Evolutionary conservation across 2,329 filamentous ascomycete species (phyloP), one percentile per base, ranked within the genome.

Genomic region (Aotearoamyces nothofagi): DNA sequence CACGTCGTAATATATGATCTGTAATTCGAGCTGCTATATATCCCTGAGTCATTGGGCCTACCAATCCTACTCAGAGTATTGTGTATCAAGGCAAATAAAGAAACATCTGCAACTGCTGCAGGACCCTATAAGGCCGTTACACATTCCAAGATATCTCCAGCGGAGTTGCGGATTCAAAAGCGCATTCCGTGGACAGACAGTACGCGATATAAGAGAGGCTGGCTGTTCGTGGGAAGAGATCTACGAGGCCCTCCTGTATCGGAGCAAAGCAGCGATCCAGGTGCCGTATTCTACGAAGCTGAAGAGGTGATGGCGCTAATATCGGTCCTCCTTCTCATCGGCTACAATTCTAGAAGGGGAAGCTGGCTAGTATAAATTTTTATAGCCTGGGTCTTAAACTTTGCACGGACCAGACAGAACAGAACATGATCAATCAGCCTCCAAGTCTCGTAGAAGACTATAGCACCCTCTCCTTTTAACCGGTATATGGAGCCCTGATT

Each of bases 261-360:
- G 24, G 24, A 26, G 24, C 15, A 5, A 5, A 5, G 11, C 5
- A 13, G 9, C 11, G 15, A 13, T 26, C 24, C 15, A 26, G 24
- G 24, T 33, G 24, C 32, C 22, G 27, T 33, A 33, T 24, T 33
- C 32, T 13, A 30, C 24, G 17, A 33, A 30, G n/a, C 19, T 20
- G 8, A 20, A 20, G n/a, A 20, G n/a, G 19, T 20, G n/a, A n/a
- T 20, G n/a, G n/a, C n/a, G n/a, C n/a, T n/a, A n/a, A n/a, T n/a
- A n/a, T n/a, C n/a, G n/a, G n/a, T n/a, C n/a, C n/a, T n/a, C n/a
- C n/a, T n/a, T n/a, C n/a, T n/a, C n/a, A n/a, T n/a, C n/a, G n/a
- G n/a, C n/a, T n/a, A n/a, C n/a, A n/a, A n/a, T n/a, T n/a, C n/a
- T n/a, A n/a, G n/a, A n/a, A n/a, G n/a, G n/a, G n/a, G n/a, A n/a